Conservation (phyloP, 1,284 basidiomycete species). For the Thelephora terrestris region DNA sequence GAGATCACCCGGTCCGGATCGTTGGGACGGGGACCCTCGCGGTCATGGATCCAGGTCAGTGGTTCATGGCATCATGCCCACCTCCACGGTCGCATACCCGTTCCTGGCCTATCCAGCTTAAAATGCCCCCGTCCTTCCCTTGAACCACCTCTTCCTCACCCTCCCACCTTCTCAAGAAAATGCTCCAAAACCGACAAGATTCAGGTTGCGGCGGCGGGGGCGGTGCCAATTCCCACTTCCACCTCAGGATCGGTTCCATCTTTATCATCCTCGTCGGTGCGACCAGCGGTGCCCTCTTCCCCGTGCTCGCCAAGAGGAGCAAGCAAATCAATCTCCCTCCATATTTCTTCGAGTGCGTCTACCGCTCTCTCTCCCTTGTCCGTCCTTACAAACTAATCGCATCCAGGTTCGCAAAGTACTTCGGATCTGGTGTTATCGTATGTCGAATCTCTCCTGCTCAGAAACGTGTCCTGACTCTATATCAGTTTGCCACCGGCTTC, state of each 20-base stretch:
- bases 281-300: conserved; percentile 69
- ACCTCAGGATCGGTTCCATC: conserved; percentile 72
- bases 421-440: conserved; percentile 89
- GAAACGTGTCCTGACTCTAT: not conserved
- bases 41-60: too few species aligned
- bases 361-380: not conserved
- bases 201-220: conserved; percentile 23
- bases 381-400: not conserved
- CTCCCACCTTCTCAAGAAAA: not conserved
- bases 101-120: too few species aligned
- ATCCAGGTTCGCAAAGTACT: conserved; percentile 84
- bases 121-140: too few species aligned
- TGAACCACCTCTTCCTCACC: not conserved
- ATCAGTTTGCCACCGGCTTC: conserved; percentile 83
- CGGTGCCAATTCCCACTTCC: conserved; percentile 25
- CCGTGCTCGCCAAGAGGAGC: conserved; percentile 62
- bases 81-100: too few species aligned
- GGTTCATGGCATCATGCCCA: too few species aligned
- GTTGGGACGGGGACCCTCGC: too few species aligned
- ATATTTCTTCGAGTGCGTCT: conserved; percentile 60
- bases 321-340: conserved; percentile 52
- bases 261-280: conserved; percentile 80
- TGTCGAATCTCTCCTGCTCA: conserved; percentile 20
- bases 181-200: not conserved
- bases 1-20: too few species aligned